phyloP scores from a whole-genome alignment of 257 asterid genomes.

The Linderniella brevidens region DNA sequence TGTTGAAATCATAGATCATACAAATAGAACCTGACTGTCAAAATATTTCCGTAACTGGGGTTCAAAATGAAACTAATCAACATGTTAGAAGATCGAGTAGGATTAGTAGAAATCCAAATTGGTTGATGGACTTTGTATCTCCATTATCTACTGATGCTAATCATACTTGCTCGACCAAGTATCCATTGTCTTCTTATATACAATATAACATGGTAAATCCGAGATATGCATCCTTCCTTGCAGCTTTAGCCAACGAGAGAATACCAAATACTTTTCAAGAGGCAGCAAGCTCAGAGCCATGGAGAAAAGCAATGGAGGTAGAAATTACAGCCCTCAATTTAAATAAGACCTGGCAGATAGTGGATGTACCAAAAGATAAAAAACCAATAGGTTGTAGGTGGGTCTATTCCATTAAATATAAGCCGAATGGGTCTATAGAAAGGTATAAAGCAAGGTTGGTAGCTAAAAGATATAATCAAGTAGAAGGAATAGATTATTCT shows the following conservation, averaged over 20 bases:
- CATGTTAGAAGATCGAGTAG: too few species aligned
- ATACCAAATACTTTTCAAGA: not conserved
- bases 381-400: not conserved
- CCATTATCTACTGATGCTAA: too few species aligned
- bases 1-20: too few species aligned
- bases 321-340: not conserved
- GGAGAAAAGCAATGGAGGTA: not conserved
- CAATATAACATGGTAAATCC: too few species aligned
- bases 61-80: too few species aligned
- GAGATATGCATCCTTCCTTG: not conserved
- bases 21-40: too few species aligned
- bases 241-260: not conserved
- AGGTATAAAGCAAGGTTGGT: not conserved
- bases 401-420: not conserved
- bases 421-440: not conserved
- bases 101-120: too few species aligned
- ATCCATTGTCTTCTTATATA: too few species aligned
- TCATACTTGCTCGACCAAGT: too few species aligned
- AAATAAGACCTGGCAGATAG: not conserved
- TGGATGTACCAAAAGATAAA: not conserved
- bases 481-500: not conserved
- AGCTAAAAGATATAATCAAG: not conserved
- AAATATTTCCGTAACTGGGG: too few species aligned
- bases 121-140: too few species aligned
- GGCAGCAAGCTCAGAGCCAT: not conserved